A percentile compares a stretch with the other conserved stretches of the same genome.
phyloP scores from a whole-genome alignment of 2,329 filamentous ascomycete species.

The Neonectria faginata region DNA sequence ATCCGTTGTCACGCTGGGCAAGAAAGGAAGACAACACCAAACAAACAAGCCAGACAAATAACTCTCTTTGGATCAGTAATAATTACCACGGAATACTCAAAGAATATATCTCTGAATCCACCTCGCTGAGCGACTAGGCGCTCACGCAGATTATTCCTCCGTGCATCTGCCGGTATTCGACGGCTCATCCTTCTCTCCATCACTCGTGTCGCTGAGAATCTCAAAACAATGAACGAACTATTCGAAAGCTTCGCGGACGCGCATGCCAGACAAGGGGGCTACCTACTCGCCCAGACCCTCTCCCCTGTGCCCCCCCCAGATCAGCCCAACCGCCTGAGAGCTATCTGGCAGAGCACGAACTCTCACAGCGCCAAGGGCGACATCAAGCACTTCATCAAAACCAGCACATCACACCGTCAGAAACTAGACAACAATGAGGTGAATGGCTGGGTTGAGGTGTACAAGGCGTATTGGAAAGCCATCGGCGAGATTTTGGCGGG shows the following conservation, averaged over 20 bases:
- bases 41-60: slow-evolving; percentile 8
- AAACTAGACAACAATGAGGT: slow-evolving; percentile 75
- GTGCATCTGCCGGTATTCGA: slow-evolving; percentile 8
- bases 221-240: slow-evolving; percentile 73
- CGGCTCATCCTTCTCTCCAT: not conserved
- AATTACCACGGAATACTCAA: slow-evolving; percentile 20
- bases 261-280: slow-evolving; percentile 73
- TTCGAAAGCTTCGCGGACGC: slow-evolving; percentile 80
- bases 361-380: slow-evolving; percentile 73
- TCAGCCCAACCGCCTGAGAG: slow-evolving; percentile 73
- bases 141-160: not conserved
- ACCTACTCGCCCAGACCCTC: slow-evolving; percentile 78
- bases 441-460: slow-evolving; percentile 88
- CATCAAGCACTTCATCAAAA: slow-evolving; percentile 77
- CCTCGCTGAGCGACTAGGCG: not conserved
- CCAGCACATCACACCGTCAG: slow-evolving; percentile 65
- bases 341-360: slow-evolving; percentile 79
- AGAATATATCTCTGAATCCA: slow-evolving; percentile 10
- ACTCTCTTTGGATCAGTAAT: slow-evolving; percentile 18
- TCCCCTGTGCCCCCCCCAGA: slow-evolving; percentile 74
- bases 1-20: slow-evolving; percentile 17
- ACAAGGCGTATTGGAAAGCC: slow-evolving; percentile 85
- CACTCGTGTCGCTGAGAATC: slow-evolving; percentile 13
- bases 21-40: slow-evolving; percentile 19
- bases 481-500: slow-evolving; percentile 76